phyloP scores from a whole-genome alignment of 2,329 filamentous ascomycete genomes.

The Helotiales sp. region DNA sequence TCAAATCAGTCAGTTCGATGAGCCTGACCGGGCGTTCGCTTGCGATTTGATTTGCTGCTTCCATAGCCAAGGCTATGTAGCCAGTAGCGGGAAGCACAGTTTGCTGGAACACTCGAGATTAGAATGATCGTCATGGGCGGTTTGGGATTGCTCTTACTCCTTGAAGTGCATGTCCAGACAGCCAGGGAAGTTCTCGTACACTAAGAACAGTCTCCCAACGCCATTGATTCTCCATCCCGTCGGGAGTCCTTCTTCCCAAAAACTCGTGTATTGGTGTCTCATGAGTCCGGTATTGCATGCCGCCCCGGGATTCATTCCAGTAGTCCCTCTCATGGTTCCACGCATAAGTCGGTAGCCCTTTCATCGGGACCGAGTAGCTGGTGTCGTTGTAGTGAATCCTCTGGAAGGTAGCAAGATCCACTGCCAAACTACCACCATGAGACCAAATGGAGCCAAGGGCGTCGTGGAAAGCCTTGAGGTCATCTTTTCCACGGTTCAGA shows the following conservation, averaged over 20 bases:
- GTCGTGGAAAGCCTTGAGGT: background rate
- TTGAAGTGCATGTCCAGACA: slow-evolving; percentile 45
- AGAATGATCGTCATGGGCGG: too few species aligned
- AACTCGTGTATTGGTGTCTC: slow-evolving; percentile 7
- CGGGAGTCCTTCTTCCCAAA: slow-evolving; percentile 3
- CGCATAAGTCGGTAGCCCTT: slow-evolving; percentile 2
- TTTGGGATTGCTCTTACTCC: too few species aligned
- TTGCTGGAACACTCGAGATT: too few species aligned
- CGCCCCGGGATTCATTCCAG: slow-evolving; percentile 17
- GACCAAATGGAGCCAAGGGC: background rate
- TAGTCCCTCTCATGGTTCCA: slow-evolving; percentile 10
- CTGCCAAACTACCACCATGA: background rate
- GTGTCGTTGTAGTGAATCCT: background rate
- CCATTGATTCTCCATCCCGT: slow-evolving; percentile 10
- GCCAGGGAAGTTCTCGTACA: slow-evolving; percentile 42
- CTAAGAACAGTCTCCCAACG: slow-evolving; percentile 17
- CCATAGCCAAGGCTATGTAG: slow-evolving; percentile 48
- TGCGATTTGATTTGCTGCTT: slow-evolving; percentile 38
- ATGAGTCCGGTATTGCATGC: background rate
- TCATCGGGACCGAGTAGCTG: background rate
- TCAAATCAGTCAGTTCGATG: slow-evolving; percentile 8
- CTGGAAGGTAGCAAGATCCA: background rate
- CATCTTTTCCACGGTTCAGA: slow-evolving; percentile 2
- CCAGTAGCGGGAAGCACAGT: slow-evolving; percentile 47
- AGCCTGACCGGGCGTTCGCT: background rate